These are phyloP conservation scores for Acrodontium crateriforme DNA, from an alignment of 2,329 filamentous ascomycete species.

Conservation along the genomic window DNA sequence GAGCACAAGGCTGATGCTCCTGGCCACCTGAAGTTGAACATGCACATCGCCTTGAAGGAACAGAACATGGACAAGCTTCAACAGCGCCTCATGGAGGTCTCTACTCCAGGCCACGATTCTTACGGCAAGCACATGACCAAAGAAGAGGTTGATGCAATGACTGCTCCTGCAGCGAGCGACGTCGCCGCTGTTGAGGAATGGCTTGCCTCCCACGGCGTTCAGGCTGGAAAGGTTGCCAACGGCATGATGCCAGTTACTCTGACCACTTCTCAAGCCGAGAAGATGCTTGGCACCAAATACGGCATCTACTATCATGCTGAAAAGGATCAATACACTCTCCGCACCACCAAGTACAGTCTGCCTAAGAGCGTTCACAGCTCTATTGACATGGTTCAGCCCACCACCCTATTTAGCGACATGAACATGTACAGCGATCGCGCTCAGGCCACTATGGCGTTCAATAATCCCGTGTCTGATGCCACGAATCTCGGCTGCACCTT, in stretches of 20 bases:
- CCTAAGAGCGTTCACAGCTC: neutral
- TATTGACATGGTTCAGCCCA: neutral
- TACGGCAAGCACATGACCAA: conserved; percentile 20
- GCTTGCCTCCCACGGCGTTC: conserved; percentile 20
- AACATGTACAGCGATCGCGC: too few relatives aligned
- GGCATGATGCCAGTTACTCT: too few relatives aligned
- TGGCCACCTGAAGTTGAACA: too few relatives aligned
- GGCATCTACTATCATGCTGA: too few relatives aligned
- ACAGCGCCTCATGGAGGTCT: conserved; percentile 4
- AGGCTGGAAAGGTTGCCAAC: conserved; percentile 1
- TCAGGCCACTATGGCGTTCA: neutral
- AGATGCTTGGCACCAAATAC: too few relatives aligned
- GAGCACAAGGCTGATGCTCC: too few relatives aligned
- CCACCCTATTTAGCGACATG: neutral
- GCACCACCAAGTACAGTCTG: neutral
- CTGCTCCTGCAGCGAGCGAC: conserved; percentile 21
- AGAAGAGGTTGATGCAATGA: conserved; percentile 25
- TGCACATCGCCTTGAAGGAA: conserved; percentile 4
- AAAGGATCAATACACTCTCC: too few relatives aligned
- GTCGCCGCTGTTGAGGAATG: conserved; percentile 23
- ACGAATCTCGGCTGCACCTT: too few relatives aligned
- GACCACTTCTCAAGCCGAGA: too few relatives aligned
- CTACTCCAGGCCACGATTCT: conserved; percentile 15
- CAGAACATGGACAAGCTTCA: conserved; percentile 3
- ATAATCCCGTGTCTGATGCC: too few relatives aligned